These are phyloP conservation scores for Fusarium tricinctum DNA, from an alignment of 2,329 filamentous ascomycete genomes.

Conservation along the genomic window DNA sequence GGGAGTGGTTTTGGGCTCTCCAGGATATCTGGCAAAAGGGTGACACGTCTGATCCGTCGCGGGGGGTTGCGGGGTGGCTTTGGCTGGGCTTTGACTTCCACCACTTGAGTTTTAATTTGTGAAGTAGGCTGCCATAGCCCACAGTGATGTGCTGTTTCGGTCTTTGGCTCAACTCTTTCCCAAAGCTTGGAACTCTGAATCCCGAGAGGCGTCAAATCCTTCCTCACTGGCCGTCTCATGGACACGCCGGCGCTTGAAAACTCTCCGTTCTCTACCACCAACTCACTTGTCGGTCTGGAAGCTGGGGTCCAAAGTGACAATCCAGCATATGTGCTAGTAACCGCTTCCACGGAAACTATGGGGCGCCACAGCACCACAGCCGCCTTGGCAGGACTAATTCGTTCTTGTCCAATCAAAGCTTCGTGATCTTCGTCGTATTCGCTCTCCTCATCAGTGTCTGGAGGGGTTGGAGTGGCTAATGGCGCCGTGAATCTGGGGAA, in stretches of 20 bases:
- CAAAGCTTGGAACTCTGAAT: slow-evolving; percentile 46
- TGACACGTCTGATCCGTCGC: slow-evolving; percentile 69
- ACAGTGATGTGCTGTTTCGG: slow-evolving; percentile 11
- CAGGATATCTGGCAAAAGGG: slow-evolving; percentile 72
- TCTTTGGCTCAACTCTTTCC: slow-evolving; percentile 30
- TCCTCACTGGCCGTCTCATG: slow-evolving; percentile 24
- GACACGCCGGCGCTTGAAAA: slow-evolving; percentile 9
- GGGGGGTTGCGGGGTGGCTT: slow-evolving; percentile 67
- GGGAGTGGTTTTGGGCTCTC: slow-evolving; percentile 72
- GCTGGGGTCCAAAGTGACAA: slow-evolving; percentile 45
- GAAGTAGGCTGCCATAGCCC: slow-evolving; percentile 43
- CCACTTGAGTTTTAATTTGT: slow-evolving; percentile 26
- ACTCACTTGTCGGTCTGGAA: slow-evolving; percentile 26
- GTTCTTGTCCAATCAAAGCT: slow-evolving; percentile 29
- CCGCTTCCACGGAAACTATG: slow-evolving; percentile 29
- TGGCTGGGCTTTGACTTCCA: slow-evolving; percentile 50
- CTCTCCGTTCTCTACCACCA: slow-evolving; percentile 19
- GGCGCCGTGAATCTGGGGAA: slow-evolving; percentile 36
- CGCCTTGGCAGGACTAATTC: slow-evolving; percentile 35
- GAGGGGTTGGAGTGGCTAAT: slow-evolving; percentile 60
- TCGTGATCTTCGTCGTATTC: slow-evolving; percentile 51
- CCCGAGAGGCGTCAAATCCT: slow-evolving; percentile 31
- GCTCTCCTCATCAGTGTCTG: slow-evolving; percentile 64
- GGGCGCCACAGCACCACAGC: slow-evolving; percentile 44
- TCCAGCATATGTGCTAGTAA: slow-evolving; percentile 12